Evolutionary conservation across 768 basidiomycete species (phyloP).

Genomic region (Agaricus subrufescens): DNA sequence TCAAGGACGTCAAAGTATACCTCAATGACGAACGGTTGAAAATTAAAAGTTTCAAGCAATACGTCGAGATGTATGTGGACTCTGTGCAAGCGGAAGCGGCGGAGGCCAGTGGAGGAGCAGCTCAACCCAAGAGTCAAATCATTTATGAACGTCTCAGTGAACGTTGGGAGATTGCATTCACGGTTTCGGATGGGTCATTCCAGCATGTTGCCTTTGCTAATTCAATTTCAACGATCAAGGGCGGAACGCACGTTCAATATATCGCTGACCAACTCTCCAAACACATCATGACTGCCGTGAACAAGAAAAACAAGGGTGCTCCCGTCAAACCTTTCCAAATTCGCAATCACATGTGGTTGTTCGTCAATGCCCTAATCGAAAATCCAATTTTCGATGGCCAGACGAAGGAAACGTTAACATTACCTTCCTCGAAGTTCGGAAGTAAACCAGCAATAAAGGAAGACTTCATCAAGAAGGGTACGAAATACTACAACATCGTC

Average conservation of each 20-base stretch:
- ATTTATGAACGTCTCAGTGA: constrained; percentile 76
- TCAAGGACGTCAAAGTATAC: constrained; percentile 89
- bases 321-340: constrained; percentile 89
- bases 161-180: constrained; percentile 95
- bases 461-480: constrained; percentile 96
- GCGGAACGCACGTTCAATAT: constrained; percentile 86
- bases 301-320: constrained; percentile 98
- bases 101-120: constrained; percentile 74
- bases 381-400: constrained; percentile 99
- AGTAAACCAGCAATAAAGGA: constrained; percentile 81
- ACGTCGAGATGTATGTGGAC: constrained; percentile 89
- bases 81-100: constrained; percentile 68
- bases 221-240: constrained; percentile 94
- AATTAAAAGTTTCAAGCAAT: constrained; percentile 94
- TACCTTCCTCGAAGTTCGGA: constrained; percentile 85
- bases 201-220: constrained; percentile 98
- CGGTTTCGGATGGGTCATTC: constrained; percentile 87
- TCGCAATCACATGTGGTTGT: constrained; percentile 98
- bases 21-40: constrained; percentile 90
- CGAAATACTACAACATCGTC: constrained; percentile 11
- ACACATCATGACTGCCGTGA: constrained; percentile 71
- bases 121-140: constrained; percentile 67
- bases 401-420: constrained; percentile 92
- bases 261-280: constrained; percentile 90
- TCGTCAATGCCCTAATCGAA: constrained; percentile 92